These are phyloP conservation scores for Hemileccinum rubropunctum DNA, from an alignment of 768 basidiomycete species.

Conservation along the genomic window DNA sequence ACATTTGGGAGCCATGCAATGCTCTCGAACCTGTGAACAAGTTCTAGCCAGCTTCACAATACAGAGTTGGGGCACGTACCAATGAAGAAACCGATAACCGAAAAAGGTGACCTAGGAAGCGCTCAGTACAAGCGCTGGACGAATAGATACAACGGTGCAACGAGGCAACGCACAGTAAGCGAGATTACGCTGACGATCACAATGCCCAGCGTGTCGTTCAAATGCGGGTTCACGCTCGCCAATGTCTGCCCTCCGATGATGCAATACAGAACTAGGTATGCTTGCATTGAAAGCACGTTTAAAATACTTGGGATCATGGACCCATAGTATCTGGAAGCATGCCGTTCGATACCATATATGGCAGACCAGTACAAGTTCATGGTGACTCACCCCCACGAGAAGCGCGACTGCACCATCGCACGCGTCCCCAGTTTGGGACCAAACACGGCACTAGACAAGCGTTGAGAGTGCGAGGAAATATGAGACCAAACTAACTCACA, in stretches of 20 bases:
- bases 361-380: too few species aligned
- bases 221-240: slow-evolving; percentile 40
- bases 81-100: slow-evolving; percentile 60
- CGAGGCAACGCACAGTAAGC: slow-evolving; percentile 27
- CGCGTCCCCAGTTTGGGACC: slow-evolving; percentile 55
- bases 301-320: slow-evolving; percentile 42
- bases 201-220: slow-evolving; percentile 32
- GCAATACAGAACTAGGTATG: slow-evolving; percentile 56
- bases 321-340: slow-evolving; percentile 36
- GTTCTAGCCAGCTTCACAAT: background rate
- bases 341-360: background rate
- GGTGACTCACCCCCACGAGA: slow-evolving; percentile 45
- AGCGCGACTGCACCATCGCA: slow-evolving; percentile 58
- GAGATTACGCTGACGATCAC: slow-evolving; percentile 33
- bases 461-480: background rate
- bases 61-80: slow-evolving; percentile 32
- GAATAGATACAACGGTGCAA: background rate
- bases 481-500: slow-evolving; percentile 24
- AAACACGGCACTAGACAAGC: slow-evolving; percentile 40
- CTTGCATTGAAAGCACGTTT: slow-evolving; percentile 50
- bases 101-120: slow-evolving; percentile 54
- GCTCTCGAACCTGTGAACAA: slow-evolving; percentile 61
- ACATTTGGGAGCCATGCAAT: slow-evolving; percentile 74
- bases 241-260: slow-evolving; percentile 65
- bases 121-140: background rate